A percentile compares a stretch with the other conserved stretches of the same genome.
Evolutionary conservation across 805 yeast genomes (phyloP).

Genomic region (Wickerhamiella azymoides): DNA sequence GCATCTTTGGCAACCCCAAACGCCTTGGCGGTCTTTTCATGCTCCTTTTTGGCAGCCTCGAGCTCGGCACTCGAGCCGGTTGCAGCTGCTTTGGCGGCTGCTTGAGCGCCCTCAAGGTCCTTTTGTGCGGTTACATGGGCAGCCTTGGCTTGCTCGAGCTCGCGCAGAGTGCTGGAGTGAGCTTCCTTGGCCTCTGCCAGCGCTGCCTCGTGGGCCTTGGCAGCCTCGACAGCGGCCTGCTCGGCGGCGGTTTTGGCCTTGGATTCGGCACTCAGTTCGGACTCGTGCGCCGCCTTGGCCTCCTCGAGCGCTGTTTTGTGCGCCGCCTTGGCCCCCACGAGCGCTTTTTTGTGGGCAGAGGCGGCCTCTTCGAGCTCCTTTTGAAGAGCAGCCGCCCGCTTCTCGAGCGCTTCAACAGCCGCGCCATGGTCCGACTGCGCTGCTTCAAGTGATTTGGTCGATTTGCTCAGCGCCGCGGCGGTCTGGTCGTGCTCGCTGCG

Average conservation of each 20-base stretch:
- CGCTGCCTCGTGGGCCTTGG: neutral
- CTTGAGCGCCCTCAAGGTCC: neutral
- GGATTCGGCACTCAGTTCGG: neutral
- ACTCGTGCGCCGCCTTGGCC: neutral
- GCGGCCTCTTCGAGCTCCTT: conserved; percentile 5
- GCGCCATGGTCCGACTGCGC: too few relatives aligned
- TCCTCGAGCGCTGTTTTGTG: conserved; percentile 3
- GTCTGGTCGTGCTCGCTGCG: too few relatives aligned
- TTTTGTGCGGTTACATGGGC: neutral
- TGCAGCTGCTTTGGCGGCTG: neutral
- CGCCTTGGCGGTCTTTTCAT: neutral
- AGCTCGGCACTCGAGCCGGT: neutral
- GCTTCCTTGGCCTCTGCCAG: neutral
- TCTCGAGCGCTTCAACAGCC: neutral
- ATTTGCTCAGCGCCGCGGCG: too few relatives aligned
- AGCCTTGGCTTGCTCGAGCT: neutral
- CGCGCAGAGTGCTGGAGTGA: neutral
- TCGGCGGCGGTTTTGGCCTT: too few relatives aligned
- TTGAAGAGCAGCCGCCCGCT: neutral
- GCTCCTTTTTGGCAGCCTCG: neutral
- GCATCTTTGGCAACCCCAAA: neutral
- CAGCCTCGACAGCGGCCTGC: neutral
- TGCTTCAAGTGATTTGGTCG: too few relatives aligned
- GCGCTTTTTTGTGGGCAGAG: neutral
- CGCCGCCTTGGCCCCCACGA: neutral